Base-by-base conservation (phyloP, 768 basidiomycete genomes). In the Lactifluus subvellereus region DNA sequence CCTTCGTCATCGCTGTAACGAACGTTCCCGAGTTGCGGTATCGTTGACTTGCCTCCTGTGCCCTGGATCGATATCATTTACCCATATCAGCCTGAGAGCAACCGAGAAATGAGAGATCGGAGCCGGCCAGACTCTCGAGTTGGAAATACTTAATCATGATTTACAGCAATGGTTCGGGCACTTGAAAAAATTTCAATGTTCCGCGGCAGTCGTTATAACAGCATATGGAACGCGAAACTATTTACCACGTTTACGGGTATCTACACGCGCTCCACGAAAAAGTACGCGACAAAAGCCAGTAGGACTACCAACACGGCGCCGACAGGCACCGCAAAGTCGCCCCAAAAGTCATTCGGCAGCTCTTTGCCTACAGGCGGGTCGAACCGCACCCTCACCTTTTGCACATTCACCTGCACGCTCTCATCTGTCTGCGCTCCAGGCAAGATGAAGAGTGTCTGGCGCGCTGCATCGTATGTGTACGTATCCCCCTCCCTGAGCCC, bases 401-500 rank as follows among this genome's bases (percentile, higher is more conserved):
- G 82, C 32, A 52, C 27, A n/a, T 35, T 20, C 13, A 38, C 51
- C 22, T 27, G 32, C n/a, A 68, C 73, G 61, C 73, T 76, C 2
- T 71, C 71, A 8, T 73, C 74, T 53, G 80, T 75, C 14, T 68
- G 67, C 2, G 77, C 74, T 22, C 8, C 58, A 1, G 75, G 71
- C 13, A 86, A 78, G 66, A 94, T 74, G 68, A 85, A 91, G 59
- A 95, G 74, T 1, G 92, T 93, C 73, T 94, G 93, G 40, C 82
- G 77, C 33, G 73, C 70, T 68, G 80, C 80, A 66, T 92, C 88
- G 72, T 91, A 83, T 4, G 66, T 57, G 71, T 83, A 86, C 22
- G 68, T 71, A 61, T 88, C 86, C 0, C 74, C 78, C 4, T 76
- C 65, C 18, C 72, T 74, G 2, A 89, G 77, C 0, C 88, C 86